phyloP scores from a whole-genome alignment of 352 stramenopile species.

The Nothophytophthora sp. region DNA sequence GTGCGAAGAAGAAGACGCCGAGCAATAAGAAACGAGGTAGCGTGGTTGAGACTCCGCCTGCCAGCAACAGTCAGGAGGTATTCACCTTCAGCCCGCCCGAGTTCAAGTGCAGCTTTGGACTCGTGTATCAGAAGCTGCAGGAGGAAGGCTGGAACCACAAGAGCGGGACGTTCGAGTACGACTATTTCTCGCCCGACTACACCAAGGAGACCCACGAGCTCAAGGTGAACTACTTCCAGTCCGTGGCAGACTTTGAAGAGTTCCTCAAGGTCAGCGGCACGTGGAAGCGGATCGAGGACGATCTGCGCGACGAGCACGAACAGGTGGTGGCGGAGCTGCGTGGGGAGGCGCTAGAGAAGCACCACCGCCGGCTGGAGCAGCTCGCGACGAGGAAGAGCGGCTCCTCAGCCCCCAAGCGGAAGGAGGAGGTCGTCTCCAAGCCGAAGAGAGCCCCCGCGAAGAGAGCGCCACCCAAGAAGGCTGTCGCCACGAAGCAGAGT shows the following conservation, averaged over 20 bases:
- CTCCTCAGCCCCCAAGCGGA: background rate
- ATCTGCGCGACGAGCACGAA: slow-evolving; percentile 56
- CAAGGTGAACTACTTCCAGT: slow-evolving; percentile 72
- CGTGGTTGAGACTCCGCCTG: slow-evolving; percentile 3
- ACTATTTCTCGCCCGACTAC: slow-evolving; percentile 80
- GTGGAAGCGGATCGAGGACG: slow-evolving; percentile 59
- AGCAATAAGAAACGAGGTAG: slow-evolving; percentile 30
- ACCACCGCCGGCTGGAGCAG: slow-evolving; percentile 33
- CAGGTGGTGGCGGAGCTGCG: slow-evolving; percentile 54
- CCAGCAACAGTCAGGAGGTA: slow-evolving; percentile 24
- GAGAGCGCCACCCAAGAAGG: background rate
- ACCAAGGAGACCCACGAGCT: slow-evolving; percentile 49
- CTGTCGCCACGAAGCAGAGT: slow-evolving; percentile 27
- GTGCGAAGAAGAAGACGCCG: slow-evolving; percentile 22
- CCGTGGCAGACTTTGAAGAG: slow-evolving; percentile 49
- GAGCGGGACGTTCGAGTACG: slow-evolving; percentile 69
- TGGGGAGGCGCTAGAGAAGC: slow-evolving; percentile 39
- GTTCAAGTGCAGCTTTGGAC: slow-evolving; percentile 71
- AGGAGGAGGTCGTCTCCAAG: slow-evolving; percentile 8
- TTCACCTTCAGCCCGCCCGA: slow-evolving; percentile 55
- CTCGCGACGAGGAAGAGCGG: slow-evolving; percentile 9
- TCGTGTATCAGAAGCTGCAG: slow-evolving; percentile 65
- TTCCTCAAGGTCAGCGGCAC: slow-evolving; percentile 59
- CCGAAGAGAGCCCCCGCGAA: slow-evolving; percentile 25
- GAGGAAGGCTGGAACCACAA: slow-evolving; percentile 60